Conservation (phyloP, 2,329 filamentous ascomycete species). For the Phialophora verrucosa region DNA sequence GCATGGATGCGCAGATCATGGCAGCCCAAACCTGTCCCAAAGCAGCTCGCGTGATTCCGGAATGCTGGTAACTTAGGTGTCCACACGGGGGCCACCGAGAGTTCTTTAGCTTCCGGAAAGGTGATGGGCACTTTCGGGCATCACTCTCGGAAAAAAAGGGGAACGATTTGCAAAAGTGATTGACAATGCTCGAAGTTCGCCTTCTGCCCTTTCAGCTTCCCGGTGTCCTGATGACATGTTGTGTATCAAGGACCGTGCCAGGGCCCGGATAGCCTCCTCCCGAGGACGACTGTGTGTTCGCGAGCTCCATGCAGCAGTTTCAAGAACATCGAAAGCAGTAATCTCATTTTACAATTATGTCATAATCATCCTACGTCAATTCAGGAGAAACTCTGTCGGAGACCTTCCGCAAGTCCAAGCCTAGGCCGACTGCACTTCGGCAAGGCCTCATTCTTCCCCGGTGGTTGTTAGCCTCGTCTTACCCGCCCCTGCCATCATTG, state of each 20-base stretch:
- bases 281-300: background rate
- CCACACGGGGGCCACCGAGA: constrained; percentile 6
- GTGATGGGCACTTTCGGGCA: constrained; percentile 17
- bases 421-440: background rate
- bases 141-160: constrained; percentile 21
- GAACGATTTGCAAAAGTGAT: constrained; percentile 5
- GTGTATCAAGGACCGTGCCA: background rate
- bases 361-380: constrained; percentile 5
- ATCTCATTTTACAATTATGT: constrained; percentile 15
- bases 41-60: constrained; percentile 4
- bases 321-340: background rate
- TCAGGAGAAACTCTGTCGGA: constrained; percentile 5
- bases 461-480: constrained; percentile 9
- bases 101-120: constrained; percentile 3
- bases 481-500: constrained; percentile 21
- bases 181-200: background rate
- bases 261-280: constrained; percentile 10
- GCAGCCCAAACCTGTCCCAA: constrained; percentile 24
- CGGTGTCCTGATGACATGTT: background rate
- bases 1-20: constrained; percentile 22
- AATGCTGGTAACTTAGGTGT: constrained; percentile 7
- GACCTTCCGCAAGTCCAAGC: background rate
- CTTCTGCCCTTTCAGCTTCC: background rate
- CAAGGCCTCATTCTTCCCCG: constrained; percentile 13
- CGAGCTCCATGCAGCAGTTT: background rate